phyloP scores from a whole-genome alignment of 176 grass and related monocot species.

The Tuctoria greenei region DNA sequence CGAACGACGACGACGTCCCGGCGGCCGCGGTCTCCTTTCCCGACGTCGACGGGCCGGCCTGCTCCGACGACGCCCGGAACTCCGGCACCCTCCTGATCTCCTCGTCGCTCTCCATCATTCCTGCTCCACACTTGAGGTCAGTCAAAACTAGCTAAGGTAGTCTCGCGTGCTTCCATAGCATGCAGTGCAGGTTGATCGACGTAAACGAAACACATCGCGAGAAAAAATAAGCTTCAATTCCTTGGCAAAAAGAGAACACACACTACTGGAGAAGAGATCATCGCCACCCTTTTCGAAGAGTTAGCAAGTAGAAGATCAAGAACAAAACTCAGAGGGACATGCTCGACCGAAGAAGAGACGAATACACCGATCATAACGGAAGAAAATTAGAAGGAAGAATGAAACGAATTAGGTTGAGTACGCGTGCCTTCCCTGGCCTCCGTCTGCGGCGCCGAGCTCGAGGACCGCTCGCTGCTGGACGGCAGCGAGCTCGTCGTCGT shows the following conservation, averaged over 20 bases:
- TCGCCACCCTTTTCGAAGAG: no score
- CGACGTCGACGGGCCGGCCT: conserved; percentile 50
- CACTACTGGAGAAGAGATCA: background rate
- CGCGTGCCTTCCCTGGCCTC: conserved; percentile 63
- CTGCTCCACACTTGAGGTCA: conserved; percentile 30
- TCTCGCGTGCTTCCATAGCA: background rate
- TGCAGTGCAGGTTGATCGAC: background rate
- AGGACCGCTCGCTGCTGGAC: conserved; percentile 94
- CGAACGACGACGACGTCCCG: conserved; percentile 26
- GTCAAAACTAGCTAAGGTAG: background rate
- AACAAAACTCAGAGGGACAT: background rate
- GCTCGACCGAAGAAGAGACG: background rate
- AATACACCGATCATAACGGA: no score
- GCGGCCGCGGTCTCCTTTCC: conserved; percentile 7
- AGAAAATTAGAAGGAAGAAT: background rate
- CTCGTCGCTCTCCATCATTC: conserved; percentile 81
- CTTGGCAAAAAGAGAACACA: background rate
- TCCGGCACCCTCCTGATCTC: conserved; percentile 77
- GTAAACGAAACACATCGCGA: background rate
- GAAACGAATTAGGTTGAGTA: background rate
- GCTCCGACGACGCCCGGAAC: conserved; percentile 40
- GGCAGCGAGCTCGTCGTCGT: conserved; percentile 61
- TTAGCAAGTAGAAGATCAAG: background rate
- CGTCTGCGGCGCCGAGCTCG: conserved; percentile 60
- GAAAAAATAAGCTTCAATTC: background rate